These are phyloP conservation scores for Aspergillus glaucus DNA, from an alignment of 2,329 filamentous ascomycete species.

Conservation along the genomic window DNA sequence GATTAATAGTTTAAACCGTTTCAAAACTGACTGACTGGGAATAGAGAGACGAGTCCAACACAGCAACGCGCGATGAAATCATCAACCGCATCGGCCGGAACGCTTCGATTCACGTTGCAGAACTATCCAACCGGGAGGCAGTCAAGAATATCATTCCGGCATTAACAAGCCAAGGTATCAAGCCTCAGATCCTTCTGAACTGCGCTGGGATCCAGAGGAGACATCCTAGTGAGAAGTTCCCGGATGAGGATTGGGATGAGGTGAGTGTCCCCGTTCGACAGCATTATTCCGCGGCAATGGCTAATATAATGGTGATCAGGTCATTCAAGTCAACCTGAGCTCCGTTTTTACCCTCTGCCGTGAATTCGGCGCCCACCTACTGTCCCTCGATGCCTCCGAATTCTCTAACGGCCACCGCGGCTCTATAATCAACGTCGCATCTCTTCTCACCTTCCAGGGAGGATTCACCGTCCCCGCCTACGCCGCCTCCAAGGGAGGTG, in stretches of 20 bases:
- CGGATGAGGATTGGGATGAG: slow-evolving; percentile 68
- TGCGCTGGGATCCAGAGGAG: slow-evolving; percentile 81
- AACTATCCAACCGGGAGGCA: slow-evolving; percentile 37
- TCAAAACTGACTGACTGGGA: neutral
- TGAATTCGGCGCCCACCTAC: slow-evolving; percentile 30
- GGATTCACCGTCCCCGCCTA: slow-evolving; percentile 86
- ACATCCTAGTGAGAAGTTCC: slow-evolving; percentile 69
- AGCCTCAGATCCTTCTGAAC: slow-evolving; percentile 74
- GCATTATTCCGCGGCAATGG: neutral
- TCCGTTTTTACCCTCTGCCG: slow-evolving; percentile 61
- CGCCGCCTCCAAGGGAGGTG: slow-evolving; percentile 76
- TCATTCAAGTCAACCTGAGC: slow-evolving; percentile 81
- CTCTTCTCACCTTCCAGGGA: slow-evolving; percentile 76
- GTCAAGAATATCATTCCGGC: slow-evolving; percentile 37
- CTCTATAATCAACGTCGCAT: slow-evolving; percentile 75
- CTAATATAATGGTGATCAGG: slow-evolving; percentile 35
- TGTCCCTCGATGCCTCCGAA: slow-evolving; percentile 22
- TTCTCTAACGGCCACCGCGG: slow-evolving; percentile 24
- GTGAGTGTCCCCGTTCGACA: slow-evolving; percentile 25
- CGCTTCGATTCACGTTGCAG: slow-evolving; percentile 39
- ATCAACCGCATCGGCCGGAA: slow-evolving; percentile 33
- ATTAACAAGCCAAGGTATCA: slow-evolving; percentile 40
- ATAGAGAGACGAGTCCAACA: slow-evolving; percentile 50
- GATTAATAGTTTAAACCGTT: neutral
- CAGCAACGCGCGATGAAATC: slow-evolving; percentile 37